A percentile compares a stretch with the other conserved stretches of the same genome.
phyloP scores from a whole-genome alignment of 192 early-diverging fungal genomes.

The Coemansia javaensis region DNA sequence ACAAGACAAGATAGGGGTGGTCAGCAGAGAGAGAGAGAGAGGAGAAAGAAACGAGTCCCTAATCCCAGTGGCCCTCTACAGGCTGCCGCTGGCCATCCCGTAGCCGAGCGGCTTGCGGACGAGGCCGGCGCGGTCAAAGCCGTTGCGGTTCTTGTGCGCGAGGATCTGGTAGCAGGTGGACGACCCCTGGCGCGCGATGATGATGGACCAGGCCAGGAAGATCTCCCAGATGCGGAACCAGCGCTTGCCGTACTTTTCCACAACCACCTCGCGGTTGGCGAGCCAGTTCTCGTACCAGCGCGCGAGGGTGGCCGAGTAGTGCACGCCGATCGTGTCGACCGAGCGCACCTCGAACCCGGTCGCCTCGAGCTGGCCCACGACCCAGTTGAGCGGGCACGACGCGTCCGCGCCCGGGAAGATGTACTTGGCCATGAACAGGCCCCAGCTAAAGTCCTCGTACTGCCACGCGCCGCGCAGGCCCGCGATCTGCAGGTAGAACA shows the following conservation, averaged over 20 bases:
- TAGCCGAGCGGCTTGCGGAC: slow-evolving; percentile 41
- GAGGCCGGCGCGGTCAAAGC: slow-evolving; percentile 77
- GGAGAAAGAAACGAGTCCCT: not conserved
- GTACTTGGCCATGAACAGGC: slow-evolving; percentile 98
- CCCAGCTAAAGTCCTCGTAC: slow-evolving; percentile 82
- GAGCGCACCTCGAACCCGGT: slow-evolving; percentile 91
- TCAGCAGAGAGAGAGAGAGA: not conserved
- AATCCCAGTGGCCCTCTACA: not conserved
- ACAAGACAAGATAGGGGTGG: not conserved
- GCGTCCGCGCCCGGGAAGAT: slow-evolving; percentile 98
- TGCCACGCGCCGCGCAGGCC: slow-evolving; percentile 82
- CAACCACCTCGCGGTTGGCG: slow-evolving; percentile 81
- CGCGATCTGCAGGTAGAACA: slow-evolving; percentile 98
- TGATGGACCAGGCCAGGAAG: slow-evolving; percentile 96
- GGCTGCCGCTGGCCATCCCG: slow-evolving; percentile 24
- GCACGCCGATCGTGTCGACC: slow-evolving; percentile 88
- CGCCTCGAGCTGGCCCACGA: slow-evolving; percentile 85
- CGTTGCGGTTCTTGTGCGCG: slow-evolving; percentile 95
- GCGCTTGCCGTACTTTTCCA: slow-evolving; percentile 79
- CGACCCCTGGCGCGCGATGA: slow-evolving; percentile 92
- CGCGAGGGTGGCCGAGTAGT: slow-evolving; percentile 94
- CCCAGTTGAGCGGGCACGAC: slow-evolving; percentile 94
- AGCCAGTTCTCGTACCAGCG: slow-evolving; percentile 99
- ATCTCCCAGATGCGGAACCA: slow-evolving; percentile 97
- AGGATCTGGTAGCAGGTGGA: slow-evolving; percentile 96